Conservation (phyloP, 345 rosid species). For the Acer yangbiense region DNA sequence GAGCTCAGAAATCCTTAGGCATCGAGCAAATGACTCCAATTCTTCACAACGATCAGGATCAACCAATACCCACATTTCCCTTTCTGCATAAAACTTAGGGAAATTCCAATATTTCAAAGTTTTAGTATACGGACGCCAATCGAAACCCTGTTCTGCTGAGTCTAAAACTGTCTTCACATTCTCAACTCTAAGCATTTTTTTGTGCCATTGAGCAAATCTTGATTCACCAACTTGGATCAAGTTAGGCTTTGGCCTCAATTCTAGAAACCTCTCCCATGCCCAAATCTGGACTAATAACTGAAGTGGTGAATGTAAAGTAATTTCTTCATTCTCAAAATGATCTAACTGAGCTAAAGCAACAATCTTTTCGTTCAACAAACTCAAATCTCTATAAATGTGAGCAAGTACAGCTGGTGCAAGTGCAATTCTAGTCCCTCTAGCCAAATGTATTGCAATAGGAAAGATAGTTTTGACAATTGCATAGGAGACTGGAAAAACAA, state of each 20-base stretch:
- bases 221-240: constrained; percentile 27
- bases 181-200: not conserved
- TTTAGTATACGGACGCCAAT: constrained; percentile 33
- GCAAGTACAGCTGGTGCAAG: constrained; percentile 53
- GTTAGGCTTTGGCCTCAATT: constrained; percentile 32
- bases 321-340: not conserved
- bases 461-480: constrained; percentile 1
- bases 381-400: constrained; percentile 38
- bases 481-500: constrained; percentile 17
- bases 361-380: constrained; percentile 21
- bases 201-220: constrained; percentile 41
- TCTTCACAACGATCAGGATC: constrained; percentile 1
- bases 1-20: constrained; percentile 12
- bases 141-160: constrained; percentile 18
- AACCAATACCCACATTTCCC: constrained; percentile 2
- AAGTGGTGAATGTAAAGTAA: constrained; percentile 33
- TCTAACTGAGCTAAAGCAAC: constrained; percentile 6
- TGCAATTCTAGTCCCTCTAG: constrained; percentile 44
- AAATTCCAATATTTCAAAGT: not conserved
- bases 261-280: constrained; percentile 48
- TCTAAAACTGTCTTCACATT: constrained; percentile 32
- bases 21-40: constrained; percentile 8
- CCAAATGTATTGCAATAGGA: constrained; percentile 37
- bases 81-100: not conserved
- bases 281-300: constrained; percentile 38